Evolutionary conservation across 208 protist species (phyloP), one percentile per base, ranked within the genome.

Genomic region (Wallacemonas sp.): DNA sequence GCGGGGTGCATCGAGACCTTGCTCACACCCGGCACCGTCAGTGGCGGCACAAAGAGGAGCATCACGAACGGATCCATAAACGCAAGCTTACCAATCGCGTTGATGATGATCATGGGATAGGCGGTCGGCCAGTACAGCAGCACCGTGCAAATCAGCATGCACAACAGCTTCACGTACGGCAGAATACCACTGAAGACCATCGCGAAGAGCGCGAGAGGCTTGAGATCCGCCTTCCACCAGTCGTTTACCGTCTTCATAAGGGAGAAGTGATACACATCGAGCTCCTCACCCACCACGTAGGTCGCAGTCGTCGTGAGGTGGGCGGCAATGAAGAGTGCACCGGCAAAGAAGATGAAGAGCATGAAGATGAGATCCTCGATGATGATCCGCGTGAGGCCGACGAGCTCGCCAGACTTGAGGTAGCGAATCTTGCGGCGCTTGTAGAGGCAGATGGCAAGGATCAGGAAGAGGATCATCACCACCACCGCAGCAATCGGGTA

Each of bases 31-130:
- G 26, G 9, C 26, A 96, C 33, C 36, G 65, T 41, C 55, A 95
- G 83, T 27, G 86, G 85, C 5, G 78, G 69, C 34, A 89, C 73
- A 46, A 82, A 64, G 16, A 78, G 27, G 70, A 97, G 84, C 47
- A 97, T 64, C 5, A 85, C 73, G 60, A 76, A 92, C 4, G 78
- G 56, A 74, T 98, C 94, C 29, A 97, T 67, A 23, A 97, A 76
- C 1, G 88, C 96, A 79, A 88, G 97, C 81, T 97, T 98, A 36
- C 93, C 93, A 17, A 89, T 58, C 3, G 62, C 70, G 65, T 97
- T 92, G 61, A 98, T 67, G 4, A 78, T 30, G 34, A 43, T 66
- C 34, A 98, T 60, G 1, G 89, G 8, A 14, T 16, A 16, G 61
- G 79, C 65, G 5, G 81, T 57, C 6, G 63, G 65, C 36, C 67